A percentile compares a stretch with the other conserved stretches of the same genome.
These are phyloP conservation scores for Prunus armeniaca DNA, from an alignment of 306 rosid species.

Conservation along the genomic window DNA sequence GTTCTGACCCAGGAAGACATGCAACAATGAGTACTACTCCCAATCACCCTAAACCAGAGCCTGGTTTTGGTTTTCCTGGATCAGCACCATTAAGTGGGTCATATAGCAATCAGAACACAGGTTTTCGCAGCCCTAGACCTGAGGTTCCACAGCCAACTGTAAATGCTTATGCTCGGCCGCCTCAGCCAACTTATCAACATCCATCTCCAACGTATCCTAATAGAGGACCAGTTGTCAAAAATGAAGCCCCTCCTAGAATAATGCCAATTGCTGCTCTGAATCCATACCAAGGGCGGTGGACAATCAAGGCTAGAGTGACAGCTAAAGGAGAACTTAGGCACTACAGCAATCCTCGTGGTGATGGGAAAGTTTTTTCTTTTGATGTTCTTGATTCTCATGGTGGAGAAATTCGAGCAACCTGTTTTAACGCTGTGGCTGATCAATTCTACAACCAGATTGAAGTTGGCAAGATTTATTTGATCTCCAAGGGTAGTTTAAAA, in stretches of 20 bases:
- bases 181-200: slow-evolving; percentile 59
- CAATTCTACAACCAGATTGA: slow-evolving; percentile 67
- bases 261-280: slow-evolving; percentile 75
- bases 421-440: slow-evolving; percentile 86
- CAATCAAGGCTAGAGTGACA: slow-evolving; percentile 89
- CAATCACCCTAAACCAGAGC: slow-evolving; percentile 22
- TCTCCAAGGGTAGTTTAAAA: slow-evolving; percentile 71
- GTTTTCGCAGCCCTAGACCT: slow-evolving; percentile 39
- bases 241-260: slow-evolving; percentile 74
- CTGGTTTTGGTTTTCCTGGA: slow-evolving; percentile 32
- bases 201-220: slow-evolving; percentile 63
- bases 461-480: slow-evolving; percentile 65
- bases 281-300: slow-evolving; percentile 75
- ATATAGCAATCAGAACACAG: slow-evolving; percentile 51
- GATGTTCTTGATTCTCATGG: slow-evolving; percentile 78
- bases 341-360: slow-evolving; percentile 74
- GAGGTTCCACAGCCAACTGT: slow-evolving; percentile 48
- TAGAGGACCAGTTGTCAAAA: slow-evolving; percentile 67
- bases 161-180: slow-evolving; percentile 32
- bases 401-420: slow-evolving; percentile 87
- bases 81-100: slow-evolving; percentile 39
- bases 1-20: slow-evolving; percentile 41
- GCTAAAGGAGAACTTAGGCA: slow-evolving; percentile 72
- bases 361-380: slow-evolving; percentile 88
- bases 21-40: slow-evolving; percentile 37